Evolutionary conservation across 192 early-diverging fungal genomes (phyloP).

Genomic region (Coemansia sp.): DNA sequence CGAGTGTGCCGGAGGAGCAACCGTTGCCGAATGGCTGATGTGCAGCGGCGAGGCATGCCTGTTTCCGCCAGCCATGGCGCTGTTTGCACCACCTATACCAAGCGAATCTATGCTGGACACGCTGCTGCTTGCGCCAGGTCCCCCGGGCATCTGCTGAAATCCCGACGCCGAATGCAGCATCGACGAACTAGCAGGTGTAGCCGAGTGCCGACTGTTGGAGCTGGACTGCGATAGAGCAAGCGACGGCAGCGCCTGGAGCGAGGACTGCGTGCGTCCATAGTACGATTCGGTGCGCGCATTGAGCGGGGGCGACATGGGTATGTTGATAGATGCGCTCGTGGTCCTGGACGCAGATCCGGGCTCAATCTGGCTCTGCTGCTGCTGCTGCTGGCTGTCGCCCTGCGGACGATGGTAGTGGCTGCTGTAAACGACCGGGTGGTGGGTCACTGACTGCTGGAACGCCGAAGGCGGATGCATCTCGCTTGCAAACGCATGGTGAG

Average conservation of each 20-base stretch:
- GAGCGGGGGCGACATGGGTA: slow-evolving; percentile 47
- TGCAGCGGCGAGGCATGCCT: not conserved
- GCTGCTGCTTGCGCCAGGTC: slow-evolving; percentile 7
- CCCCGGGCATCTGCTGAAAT: slow-evolving; percentile 16
- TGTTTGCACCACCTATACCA: not conserved
- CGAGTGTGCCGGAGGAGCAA: not conserved
- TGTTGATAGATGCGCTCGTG: slow-evolving; percentile 37
- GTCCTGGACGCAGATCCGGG: slow-evolving; percentile 1
- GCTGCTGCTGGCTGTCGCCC: slow-evolving; percentile 1
- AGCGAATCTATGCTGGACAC: too few species aligned
- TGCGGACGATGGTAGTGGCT: not conserved
- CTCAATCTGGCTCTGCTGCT: not conserved
- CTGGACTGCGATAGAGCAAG: slow-evolving; percentile 19
- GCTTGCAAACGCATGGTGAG: not conserved
- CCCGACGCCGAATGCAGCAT: slow-evolving; percentile 17
- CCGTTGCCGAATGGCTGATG: slow-evolving; percentile 1
- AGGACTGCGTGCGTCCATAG: slow-evolving; percentile 19
- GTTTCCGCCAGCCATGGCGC: not conserved
- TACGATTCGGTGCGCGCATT: slow-evolving; percentile 25
- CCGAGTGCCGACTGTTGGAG: slow-evolving; percentile 7
- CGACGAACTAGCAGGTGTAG: slow-evolving; percentile 2
- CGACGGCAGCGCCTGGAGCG: slow-evolving; percentile 28
- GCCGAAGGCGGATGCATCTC: not conserved
- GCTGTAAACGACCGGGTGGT: not conserved
- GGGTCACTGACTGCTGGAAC: slow-evolving; percentile 37